phyloP scores from a whole-genome alignment of 805 yeast genomes.

The Metschnikowia lachancei region DNA sequence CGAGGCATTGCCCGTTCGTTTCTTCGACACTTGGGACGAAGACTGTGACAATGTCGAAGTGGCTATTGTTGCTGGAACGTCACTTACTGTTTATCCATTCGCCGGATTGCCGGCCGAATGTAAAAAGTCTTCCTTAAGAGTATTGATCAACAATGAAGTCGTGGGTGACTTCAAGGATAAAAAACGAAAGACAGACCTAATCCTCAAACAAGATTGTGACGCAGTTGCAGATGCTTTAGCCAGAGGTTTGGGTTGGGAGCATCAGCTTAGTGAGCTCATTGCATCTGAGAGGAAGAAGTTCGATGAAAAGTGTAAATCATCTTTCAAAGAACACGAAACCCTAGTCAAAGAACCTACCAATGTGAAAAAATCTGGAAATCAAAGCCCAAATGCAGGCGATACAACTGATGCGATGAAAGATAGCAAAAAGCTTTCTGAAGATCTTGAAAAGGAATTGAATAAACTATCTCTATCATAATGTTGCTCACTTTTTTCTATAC shows the following conservation, averaged over 20 bases:
- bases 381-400: background rate
- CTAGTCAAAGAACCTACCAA: background rate
- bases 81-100: slow-evolving; percentile 86
- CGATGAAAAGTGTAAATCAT: background rate
- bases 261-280: slow-evolving; percentile 48
- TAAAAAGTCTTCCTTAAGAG: slow-evolving; percentile 46
- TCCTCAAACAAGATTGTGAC: slow-evolving; percentile 65
- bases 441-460: slow-evolving; percentile 9
- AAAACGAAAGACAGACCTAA: slow-evolving; percentile 55
- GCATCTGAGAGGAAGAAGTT: slow-evolving; percentile 10
- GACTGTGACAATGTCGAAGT: slow-evolving; percentile 55
- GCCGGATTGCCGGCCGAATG: slow-evolving; percentile 77
- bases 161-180: slow-evolving; percentile 68
- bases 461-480: slow-evolving; percentile 8
- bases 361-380: background rate
- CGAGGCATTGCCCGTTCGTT: slow-evolving; percentile 70
- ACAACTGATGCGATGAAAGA: background rate
- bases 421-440: slow-evolving; percentile 11
- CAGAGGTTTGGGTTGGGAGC: slow-evolving; percentile 60
- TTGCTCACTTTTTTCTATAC: slow-evolving; percentile 50
- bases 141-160: slow-evolving; percentile 67
- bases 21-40: slow-evolving; percentile 68
- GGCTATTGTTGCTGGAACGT: slow-evolving; percentile 89
- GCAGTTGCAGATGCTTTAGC: slow-evolving; percentile 55
- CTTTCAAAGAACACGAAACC: background rate